Percentiles rank a stretch among this genome's conserved stretches.
These are phyloP conservation scores for Pyrenopolyporus hunteri DNA, from an alignment of 495 filamentous ascomycete species.

Conservation along the genomic window DNA sequence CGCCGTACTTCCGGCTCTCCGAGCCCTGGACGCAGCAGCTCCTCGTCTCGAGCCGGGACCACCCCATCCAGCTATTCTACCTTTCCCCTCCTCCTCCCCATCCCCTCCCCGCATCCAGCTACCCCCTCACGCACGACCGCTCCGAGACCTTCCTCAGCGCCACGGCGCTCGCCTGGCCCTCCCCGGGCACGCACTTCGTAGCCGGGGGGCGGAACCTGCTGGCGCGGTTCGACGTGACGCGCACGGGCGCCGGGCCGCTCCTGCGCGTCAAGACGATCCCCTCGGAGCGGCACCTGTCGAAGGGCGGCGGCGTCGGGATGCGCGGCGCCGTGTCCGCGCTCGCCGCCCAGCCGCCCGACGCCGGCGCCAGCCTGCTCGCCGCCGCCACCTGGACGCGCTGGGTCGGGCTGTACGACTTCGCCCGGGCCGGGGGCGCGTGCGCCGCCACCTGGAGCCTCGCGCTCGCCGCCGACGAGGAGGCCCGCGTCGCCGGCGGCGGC, in stretches of 20 bases:
- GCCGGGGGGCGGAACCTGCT: slow-evolving; percentile 77
- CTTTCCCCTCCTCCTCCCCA: slow-evolving; percentile 29
- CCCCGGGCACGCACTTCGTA: slow-evolving; percentile 66
- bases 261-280: slow-evolving; percentile 72
- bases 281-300: slow-evolving; percentile 70
- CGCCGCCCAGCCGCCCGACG: slow-evolving; percentile 41
- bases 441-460: slow-evolving; percentile 69
- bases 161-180: slow-evolving; percentile 72
- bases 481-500: slow-evolving; percentile 64
- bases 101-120: slow-evolving; percentile 59
- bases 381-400: slow-evolving; percentile 82
- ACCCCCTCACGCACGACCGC: slow-evolving; percentile 71
- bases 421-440: slow-evolving; percentile 63
- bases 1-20: slow-evolving; percentile 73
- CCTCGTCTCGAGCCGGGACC: slow-evolving; percentile 69
- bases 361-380: slow-evolving; percentile 64
- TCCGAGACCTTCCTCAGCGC: slow-evolving; percentile 83
- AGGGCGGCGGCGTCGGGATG: slow-evolving; percentile 78
- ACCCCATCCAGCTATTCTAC: slow-evolving; percentile 74
- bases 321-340: slow-evolving; percentile 81
- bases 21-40: slow-evolving; percentile 70
- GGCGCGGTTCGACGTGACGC: slow-evolving; percentile 76
- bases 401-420: slow-evolving; percentile 76
- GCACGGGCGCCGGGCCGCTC: slow-evolving; percentile 65
- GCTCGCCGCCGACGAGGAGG: slow-evolving; percentile 44